Base-by-base conservation (phyloP, 768 basidiomycete species). In the Baorangia bicolor region DNA sequence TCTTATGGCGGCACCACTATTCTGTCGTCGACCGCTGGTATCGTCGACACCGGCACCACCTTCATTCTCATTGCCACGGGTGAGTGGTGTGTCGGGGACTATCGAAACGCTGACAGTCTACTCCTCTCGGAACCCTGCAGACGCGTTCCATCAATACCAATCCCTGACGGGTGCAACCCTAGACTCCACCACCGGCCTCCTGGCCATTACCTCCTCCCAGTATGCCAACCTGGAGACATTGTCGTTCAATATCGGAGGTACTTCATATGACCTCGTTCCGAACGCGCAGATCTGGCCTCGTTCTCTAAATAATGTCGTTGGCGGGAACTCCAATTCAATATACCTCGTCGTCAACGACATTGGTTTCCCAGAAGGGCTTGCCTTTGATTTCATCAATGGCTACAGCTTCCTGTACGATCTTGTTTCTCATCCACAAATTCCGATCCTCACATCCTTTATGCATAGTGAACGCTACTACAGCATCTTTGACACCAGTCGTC, bases 401-500 rank as follows among this genome's bases (percentile, higher is more conserved):
- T 67, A 64, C 9, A 25, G 34, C 25, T 48, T 56, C 27, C 44
- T 65, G 57, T 56, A 39, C 0, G 38, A 39, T 39, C 6, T 39
- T n/a, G 20, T 30, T 20, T 46, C 35, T 23, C 11, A 25, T 14
- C 21, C 13, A 28, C 20, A 12, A 21, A 28, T 39, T 28, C 13
- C 23, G 13, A 9, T 25, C 9, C 49, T 49, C 13, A 49, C n/a
- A 28, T 27, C 18, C n/a, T 31, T 4, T 9, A 11, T 18, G 13
- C 14, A 44, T 20, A 63, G 63, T 5, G 72, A 78, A 64, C 72
- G 78, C 35, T 37, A 37, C 63, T 79, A 78, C 58, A 70, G 72
- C 55, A 69, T 79, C 28, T 79, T 39, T 60, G 75, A 78, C 57
- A 69, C 72, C 33, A 61, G 55, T 9, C 77, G 72, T 62, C 62